Evolutionary conservation across 805 yeast species (phyloP).

Genomic region (Diddensiella santjacobensis): DNA sequence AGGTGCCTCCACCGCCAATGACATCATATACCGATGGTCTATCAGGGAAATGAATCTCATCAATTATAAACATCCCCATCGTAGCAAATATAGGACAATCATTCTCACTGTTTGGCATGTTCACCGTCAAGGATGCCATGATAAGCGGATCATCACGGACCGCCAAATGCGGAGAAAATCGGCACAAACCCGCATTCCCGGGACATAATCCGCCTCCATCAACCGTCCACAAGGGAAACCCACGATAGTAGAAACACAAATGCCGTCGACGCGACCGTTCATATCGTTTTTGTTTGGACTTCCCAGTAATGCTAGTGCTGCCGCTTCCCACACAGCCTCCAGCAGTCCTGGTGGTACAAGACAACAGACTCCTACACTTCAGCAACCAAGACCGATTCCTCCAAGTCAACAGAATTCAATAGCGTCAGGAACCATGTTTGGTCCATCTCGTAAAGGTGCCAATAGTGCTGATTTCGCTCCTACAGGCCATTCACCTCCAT

Average conservation of each 20-base stretch:
- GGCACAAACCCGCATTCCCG: neutral
- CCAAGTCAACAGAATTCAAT: neutral
- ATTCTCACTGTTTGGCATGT: no score
- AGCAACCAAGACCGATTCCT: neutral
- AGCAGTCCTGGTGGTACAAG: neutral
- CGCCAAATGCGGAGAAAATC: conserved; percentile 1
- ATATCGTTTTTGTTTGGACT: conserved; percentile 24
- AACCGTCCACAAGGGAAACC: neutral
- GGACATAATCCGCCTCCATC: neutral
- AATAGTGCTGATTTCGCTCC: neutral
- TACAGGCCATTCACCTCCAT: neutral
- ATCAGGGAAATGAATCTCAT: conserved; percentile 64
- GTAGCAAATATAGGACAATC: conserved; percentile 12
- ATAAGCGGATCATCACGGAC: neutral
- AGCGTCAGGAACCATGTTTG: neutral
- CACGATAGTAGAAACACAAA: neutral
- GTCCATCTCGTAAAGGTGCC: neutral
- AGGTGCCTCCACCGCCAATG: conserved; percentile 90
- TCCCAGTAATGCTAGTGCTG: neutral
- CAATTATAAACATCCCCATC: conserved; percentile 87
- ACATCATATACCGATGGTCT: conserved; percentile 43
- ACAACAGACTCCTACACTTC: conserved; percentile 1
- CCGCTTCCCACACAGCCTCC: conserved; percentile 1
- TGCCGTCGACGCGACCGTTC: conserved; percentile 26
- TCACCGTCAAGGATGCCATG: no score